These are phyloP conservation scores for Sarocladium brachiariae DNA, from an alignment of 2,329 filamentous ascomycete genomes.

Conservation along the genomic window DNA sequence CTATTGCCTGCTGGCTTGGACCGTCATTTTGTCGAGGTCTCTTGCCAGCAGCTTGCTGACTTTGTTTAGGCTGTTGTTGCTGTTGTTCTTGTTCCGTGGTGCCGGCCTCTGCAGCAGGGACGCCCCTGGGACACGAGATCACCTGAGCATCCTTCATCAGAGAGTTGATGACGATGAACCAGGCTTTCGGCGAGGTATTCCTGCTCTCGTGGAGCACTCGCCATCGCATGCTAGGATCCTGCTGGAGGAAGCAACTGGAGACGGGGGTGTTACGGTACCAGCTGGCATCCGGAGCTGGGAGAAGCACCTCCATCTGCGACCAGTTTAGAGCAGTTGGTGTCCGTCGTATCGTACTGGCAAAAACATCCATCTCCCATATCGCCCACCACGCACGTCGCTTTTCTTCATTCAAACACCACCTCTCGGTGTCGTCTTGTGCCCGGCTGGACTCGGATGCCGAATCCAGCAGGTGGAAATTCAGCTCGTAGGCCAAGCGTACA, in stretches of 20 bases:
- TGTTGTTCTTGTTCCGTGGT: too few relatives aligned
- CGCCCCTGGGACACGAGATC: conserved; percentile 21
- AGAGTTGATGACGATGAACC: conserved; percentile 33
- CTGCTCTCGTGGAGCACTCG: conserved; percentile 22
- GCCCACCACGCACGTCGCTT: conserved; percentile 32
- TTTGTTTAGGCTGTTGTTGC: not conserved
- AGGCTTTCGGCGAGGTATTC: conserved; percentile 27
- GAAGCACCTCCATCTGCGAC: conserved; percentile 26
- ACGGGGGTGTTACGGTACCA: conserved; percentile 23
- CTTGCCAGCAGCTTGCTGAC: too few relatives aligned
- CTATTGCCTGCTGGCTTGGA: not conserved
- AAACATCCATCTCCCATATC: conserved; percentile 37
- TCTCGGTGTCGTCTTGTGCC: conserved; percentile 10
- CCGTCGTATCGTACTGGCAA: conserved; percentile 31
- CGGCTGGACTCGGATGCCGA: conserved; percentile 11
- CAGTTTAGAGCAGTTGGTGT: conserved; percentile 29
- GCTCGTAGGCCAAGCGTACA: conserved; percentile 25
- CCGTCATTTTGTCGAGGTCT: not conserved
- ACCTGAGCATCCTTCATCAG: conserved; percentile 30
- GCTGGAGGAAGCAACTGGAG: conserved; percentile 23
- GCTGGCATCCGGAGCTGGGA: conserved; percentile 26
- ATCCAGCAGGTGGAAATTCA: conserved; percentile 25
- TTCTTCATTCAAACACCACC: conserved; percentile 21
- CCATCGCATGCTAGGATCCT: conserved; percentile 24
- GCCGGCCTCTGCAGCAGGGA: conserved; percentile 11